Base-by-base conservation (phyloP, 495 filamentous ascomycete genomes). In the Jackrogersella multiformis region DNA sequence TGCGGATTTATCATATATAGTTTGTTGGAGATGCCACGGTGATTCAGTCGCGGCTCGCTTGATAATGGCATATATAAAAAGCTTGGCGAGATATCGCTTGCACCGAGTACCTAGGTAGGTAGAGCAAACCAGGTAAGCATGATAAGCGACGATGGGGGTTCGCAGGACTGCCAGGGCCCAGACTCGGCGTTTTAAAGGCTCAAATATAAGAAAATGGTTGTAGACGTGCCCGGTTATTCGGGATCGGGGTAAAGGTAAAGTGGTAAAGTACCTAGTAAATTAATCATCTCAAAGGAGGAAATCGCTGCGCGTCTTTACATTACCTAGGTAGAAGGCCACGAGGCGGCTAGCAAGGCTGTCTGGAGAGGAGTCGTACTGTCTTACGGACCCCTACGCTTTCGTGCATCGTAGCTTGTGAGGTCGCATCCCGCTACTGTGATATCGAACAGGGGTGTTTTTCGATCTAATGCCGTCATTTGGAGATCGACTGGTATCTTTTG, bases 401-500 rank as follows among this genome's bases (percentile, higher is more conserved):
- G 24, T 56, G 55, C 51, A 24, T 60, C 35, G 52, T 39, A 56
- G 35, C 39, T 39, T 49, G 52, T 53, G 42, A 48, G 66, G 48
- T 64, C n/a, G 66, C 51, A 64, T 60, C 36, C 51, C 60, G 54
- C 54, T 69, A 69, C 53, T 30, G 39, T 57, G 57, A 54, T 52
- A 52, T 57, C 44, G 64, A 61, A 54, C 67, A 62, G 53, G 67
- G 67, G 46, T 56, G 16, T 35, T 36, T 46, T 34, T 58, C 58
- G 59, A 71, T 71, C 68, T 45, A 24, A 68, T 71, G 68, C 68
- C 68, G 68, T 71, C 68, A 71, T 68, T 68, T 56, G 51, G 52
- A 64, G 62, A 71, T 67, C 20, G 54, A 56, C 58, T 67, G 58
- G 68, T 61, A 62, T 70, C 35, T 42, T 35, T 13, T 42, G 63